Evolutionary conservation across 139 green algal genomes (phyloP).

Genomic region (Edaphochlamys debaryana): DNA sequence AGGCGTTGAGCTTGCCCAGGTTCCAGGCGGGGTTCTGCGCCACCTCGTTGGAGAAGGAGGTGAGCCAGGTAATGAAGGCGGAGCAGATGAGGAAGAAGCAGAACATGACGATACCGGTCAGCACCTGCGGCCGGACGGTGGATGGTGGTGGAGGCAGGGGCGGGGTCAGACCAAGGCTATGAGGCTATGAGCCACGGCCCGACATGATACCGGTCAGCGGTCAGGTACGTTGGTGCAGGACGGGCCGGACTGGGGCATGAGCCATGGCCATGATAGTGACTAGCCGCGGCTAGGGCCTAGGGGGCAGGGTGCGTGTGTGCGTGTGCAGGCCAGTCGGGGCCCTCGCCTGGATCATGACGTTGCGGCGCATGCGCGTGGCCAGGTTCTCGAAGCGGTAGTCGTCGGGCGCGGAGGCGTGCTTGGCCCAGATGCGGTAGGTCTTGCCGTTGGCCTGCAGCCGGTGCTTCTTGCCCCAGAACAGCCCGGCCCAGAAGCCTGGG

Average conservation of each 20-base stretch:
- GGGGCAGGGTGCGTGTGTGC: too few relatives aligned
- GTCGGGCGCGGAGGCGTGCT: conserved; percentile 47
- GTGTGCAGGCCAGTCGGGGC: too few relatives aligned
- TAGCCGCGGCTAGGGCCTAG: too few relatives aligned
- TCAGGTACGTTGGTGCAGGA: too few relatives aligned
- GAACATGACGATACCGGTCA: conserved; percentile 29
- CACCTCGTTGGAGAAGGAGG: not conserved
- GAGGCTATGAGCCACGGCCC: too few relatives aligned
- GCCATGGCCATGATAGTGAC: too few relatives aligned
- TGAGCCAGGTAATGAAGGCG: conserved; percentile 52
- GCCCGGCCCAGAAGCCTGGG: conserved; percentile 24
- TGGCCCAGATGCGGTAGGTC: conserved; percentile 42
- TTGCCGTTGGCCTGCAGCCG: not conserved
- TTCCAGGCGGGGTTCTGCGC: not conserved
- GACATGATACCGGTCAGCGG: too few relatives aligned
- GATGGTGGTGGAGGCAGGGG: too few relatives aligned
- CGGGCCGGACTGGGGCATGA: too few relatives aligned
- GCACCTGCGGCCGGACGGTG: not conserved
- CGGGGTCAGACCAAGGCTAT: too few relatives aligned
- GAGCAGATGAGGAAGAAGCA: conserved; percentile 33
- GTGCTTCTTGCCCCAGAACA: not conserved
- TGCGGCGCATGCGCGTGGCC: conserved; percentile 1
- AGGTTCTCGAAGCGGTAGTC: conserved; percentile 71
- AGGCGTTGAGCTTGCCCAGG: not conserved
- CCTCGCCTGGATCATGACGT: conserved; percentile 30